phyloP scores from a whole-genome alignment of 2,329 filamentous ascomycete genomes.

The Fusarium subtropicale region DNA sequence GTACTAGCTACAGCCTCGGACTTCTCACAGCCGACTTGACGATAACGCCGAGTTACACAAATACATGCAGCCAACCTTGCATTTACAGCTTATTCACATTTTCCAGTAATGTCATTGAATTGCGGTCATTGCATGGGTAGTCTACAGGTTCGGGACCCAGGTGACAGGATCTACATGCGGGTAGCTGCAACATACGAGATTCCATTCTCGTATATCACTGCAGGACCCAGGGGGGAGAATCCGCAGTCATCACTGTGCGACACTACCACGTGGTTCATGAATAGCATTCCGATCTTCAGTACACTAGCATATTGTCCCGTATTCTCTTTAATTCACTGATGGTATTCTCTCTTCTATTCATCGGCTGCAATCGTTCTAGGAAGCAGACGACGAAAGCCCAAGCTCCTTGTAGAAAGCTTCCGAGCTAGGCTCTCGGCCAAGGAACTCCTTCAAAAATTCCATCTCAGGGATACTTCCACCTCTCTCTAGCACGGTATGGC shows the following conservation, averaged over 20 bases:
- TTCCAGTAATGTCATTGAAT: constrained; percentile 8
- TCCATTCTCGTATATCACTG: constrained; percentile 29
- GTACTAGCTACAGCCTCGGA: not conserved
- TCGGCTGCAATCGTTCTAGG: constrained; percentile 14
- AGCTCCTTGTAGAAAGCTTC: constrained; percentile 86
- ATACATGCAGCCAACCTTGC: constrained; percentile 20
- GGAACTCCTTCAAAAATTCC: constrained; percentile 80
- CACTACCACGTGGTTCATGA: constrained; percentile 4
- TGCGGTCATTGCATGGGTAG: constrained; percentile 10
- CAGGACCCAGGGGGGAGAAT: not conserved
- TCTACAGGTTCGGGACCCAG: constrained; percentile 1
- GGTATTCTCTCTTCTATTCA: constrained; percentile 11
- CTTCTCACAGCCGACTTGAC: not conserved
- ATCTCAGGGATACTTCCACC: constrained; percentile 86
- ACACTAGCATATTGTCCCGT: not conserved
- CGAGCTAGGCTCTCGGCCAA: constrained; percentile 79
- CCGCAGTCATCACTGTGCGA: constrained; percentile 7
- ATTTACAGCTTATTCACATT: constrained; percentile 3
- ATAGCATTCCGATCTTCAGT: not conserved
- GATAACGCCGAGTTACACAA: constrained; percentile 17
- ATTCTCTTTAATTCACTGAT: not conserved
- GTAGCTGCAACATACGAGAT: constrained; percentile 35
- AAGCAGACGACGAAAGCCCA: constrained; percentile 57
- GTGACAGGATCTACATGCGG: constrained; percentile 24
- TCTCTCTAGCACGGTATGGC: constrained; percentile 81